phyloP scores from a whole-genome alignment of 108 stramenopile species.

The Skeletonema tropicum region DNA sequence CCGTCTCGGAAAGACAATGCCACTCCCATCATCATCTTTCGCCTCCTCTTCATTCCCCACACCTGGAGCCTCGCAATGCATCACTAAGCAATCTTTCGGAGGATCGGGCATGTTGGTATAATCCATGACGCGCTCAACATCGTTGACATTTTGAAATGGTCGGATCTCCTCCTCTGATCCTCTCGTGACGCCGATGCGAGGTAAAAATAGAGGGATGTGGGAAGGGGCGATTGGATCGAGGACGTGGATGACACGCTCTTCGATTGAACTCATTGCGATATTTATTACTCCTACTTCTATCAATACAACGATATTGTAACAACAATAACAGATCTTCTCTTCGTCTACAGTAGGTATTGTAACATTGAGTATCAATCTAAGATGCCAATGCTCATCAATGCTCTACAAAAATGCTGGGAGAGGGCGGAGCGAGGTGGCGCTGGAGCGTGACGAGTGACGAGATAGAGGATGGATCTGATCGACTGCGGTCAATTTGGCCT shows the following conservation, averaged over 20 bases:
- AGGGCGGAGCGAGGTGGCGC: too few species aligned
- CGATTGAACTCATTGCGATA: conserved; percentile 22
- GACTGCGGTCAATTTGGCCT: too few species aligned
- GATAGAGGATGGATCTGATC: too few species aligned
- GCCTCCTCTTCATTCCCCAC: conserved; percentile 38
- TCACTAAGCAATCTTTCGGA: conserved; percentile 65
- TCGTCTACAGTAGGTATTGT: too few species aligned
- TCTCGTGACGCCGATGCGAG: conserved; percentile 13
- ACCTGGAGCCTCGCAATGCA: conserved; percentile 56
- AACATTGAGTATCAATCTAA: too few species aligned
- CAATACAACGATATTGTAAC: too few species aligned
- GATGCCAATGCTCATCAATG: too few species aligned
- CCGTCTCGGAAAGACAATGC: conserved; percentile 66
- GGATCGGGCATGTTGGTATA: conserved; percentile 65
- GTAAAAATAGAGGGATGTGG: conserved; percentile 47
- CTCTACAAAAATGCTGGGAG: too few species aligned
- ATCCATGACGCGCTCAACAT: conserved; percentile 80
- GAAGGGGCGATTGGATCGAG: conserved; percentile 36
- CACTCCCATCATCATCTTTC: conserved; percentile 42
- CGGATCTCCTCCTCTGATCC: conserved; percentile 13
- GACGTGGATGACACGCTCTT: conserved; percentile 35
- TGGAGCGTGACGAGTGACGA: too few species aligned
- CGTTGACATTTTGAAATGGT: conserved; percentile 33
- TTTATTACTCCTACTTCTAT: background rate
- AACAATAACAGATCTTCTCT: background rate